These are phyloP conservation scores for Penicillium sp. DNA, from an alignment of 2,329 filamentous ascomycete species.

Conservation along the genomic window DNA sequence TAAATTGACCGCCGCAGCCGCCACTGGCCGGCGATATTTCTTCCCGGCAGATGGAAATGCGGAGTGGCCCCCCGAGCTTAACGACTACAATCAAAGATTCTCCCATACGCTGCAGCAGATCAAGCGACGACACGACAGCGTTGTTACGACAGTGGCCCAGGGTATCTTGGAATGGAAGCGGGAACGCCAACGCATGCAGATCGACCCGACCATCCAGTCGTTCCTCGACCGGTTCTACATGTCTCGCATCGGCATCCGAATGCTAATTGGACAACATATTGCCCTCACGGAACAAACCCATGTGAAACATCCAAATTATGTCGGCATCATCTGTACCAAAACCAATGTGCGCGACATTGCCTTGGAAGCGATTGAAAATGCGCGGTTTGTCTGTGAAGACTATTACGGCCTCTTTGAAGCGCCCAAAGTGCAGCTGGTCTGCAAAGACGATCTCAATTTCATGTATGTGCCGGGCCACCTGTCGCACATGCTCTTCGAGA, in stretches of 20 bases:
- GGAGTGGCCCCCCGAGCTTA: conserved; percentile 89
- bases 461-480: conserved; percentile 99
- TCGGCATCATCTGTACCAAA: conserved; percentile 98
- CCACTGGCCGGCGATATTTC: conserved; percentile 66
- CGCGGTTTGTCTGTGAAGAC: conserved; percentile 97
- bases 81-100: conserved; percentile 90
- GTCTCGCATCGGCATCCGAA: conserved; percentile 97
- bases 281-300: conserved; percentile 90
- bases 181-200: conserved; percentile 92
- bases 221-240: conserved; percentile 99
- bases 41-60: conserved; percentile 80
- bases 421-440: conserved; percentile 92
- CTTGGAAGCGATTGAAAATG: conserved; percentile 96
- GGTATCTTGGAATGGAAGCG: conserved; percentile 98
- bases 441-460: conserved; percentile 88
- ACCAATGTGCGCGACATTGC: conserved; percentile 94
- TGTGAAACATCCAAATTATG: conserved; percentile 83
- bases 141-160: conserved; percentile 96
- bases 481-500: conserved; percentile 99
- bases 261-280: conserved; percentile 98
- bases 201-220: conserved; percentile 92
- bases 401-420: conserved; percentile 97
- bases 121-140: conserved; percentile 91
- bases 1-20: conserved; percentile 41
- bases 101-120: conserved; percentile 84